Percentiles rank a stretch among this genome's conserved stretches.
Conservation (phyloP, 139 green algal species). For the Coccomyxa sp. region DNA sequence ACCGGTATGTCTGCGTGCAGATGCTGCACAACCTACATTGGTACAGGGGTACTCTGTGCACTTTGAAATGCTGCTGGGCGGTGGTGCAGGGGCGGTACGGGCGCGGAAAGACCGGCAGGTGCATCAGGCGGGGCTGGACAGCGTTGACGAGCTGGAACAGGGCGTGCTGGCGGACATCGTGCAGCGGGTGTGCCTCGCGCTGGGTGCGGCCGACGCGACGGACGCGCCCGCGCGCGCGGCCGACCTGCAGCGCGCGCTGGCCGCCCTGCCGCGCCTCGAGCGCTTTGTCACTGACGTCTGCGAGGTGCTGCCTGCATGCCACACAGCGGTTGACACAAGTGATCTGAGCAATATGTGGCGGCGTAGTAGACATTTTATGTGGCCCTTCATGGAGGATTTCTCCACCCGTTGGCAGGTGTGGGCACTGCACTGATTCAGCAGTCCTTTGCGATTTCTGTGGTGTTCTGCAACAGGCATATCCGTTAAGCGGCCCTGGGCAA, state of each 20-base stretch:
- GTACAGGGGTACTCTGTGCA: too few relatives aligned
- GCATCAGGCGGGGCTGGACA: background rate
- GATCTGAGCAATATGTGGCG: too few relatives aligned
- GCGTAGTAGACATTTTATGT: too few relatives aligned
- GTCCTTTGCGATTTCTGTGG: too few relatives aligned
- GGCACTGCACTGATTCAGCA: too few relatives aligned
- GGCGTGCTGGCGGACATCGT: conserved; percentile 13
- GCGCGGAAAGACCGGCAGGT: conserved; percentile 2
- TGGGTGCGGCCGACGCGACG: conserved; percentile 63
- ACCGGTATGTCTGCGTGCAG: too few relatives aligned
- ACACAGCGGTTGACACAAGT: background rate
- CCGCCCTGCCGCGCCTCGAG: conserved; percentile 38
- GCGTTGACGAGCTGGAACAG: background rate
- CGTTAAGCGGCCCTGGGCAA: too few relatives aligned
- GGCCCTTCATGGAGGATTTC: too few relatives aligned
- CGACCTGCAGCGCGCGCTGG: conserved; percentile 24
- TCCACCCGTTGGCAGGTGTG: too few relatives aligned
- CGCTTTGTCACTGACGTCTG: conserved; percentile 40
- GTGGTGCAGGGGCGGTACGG: background rate
- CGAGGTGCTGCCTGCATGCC: conserved; percentile 12
- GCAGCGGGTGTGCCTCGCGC: conserved; percentile 63
- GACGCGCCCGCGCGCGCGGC: conserved; percentile 22
- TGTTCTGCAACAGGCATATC: too few relatives aligned
- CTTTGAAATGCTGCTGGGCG: too few relatives aligned
- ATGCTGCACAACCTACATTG: too few relatives aligned